These are phyloP conservation scores for Solanum rostratum DNA, from an alignment of 257 asterid genomes.

Conservation along the genomic window DNA sequence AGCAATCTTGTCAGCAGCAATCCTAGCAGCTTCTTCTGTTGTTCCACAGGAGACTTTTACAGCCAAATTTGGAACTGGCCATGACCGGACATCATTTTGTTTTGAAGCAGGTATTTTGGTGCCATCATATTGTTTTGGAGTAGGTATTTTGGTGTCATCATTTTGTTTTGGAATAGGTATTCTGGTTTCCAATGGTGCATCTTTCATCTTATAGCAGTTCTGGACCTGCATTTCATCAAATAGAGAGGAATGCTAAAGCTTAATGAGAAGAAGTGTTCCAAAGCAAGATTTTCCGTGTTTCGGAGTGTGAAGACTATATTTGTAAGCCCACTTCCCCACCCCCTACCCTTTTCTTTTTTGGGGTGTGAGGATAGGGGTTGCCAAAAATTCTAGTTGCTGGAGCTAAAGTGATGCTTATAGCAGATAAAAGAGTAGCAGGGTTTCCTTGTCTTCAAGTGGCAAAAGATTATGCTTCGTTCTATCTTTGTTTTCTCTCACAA, in stretches of 20 bases:
- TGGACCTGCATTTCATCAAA: constrained; percentile 21
- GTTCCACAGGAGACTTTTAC: constrained; percentile 7
- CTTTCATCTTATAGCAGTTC: constrained; percentile 27
- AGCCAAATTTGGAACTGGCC: constrained; percentile 7
- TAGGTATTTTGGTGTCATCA: constrained; percentile 12
- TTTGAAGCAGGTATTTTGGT: constrained; percentile 15
- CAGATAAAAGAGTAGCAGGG: neutral
- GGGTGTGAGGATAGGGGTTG: neutral
- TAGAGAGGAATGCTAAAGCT: neutral
- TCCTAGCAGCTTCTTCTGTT: constrained; percentile 22
- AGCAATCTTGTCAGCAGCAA: constrained; percentile 31
- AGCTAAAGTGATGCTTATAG: neutral
- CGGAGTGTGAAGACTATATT: neutral
- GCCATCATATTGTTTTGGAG: constrained; percentile 14
- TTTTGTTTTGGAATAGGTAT: constrained; percentile 19
- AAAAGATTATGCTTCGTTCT: neutral
- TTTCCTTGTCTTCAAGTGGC: neutral
- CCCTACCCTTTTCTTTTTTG: neutral
- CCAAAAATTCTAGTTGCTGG: neutral
- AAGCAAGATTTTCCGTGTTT: neutral
- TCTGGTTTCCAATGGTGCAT: constrained; percentile 11
- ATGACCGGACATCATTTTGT: constrained; percentile 10
- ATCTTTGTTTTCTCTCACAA: neutral
- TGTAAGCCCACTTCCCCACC: neutral
- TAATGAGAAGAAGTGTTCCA: neutral